These are phyloP conservation scores for Lasiosphaeris hirsuta DNA, from an alignment of 495 filamentous ascomycete species.

Conservation along the genomic window DNA sequence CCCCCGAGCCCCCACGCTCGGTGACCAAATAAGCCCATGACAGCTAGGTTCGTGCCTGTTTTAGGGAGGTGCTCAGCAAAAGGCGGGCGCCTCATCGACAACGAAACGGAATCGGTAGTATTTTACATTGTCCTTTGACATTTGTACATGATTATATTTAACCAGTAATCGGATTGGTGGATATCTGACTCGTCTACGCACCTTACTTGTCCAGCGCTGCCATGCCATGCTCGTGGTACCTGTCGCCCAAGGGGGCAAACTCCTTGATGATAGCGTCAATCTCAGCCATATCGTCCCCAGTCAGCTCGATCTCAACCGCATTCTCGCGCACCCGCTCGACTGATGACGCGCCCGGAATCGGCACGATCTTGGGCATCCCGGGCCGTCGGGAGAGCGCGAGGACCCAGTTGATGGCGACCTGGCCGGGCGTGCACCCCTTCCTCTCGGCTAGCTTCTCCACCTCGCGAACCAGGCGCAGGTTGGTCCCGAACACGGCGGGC, in stretches of 20 bases:
- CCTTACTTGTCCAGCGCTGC: constrained; percentile 12
- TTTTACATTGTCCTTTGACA: neutral
- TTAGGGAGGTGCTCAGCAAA: too few species aligned
- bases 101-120: too few species aligned
- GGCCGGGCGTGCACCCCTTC: constrained; percentile 68
- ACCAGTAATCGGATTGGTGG: neutral
- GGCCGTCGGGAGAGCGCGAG: constrained; percentile 48
- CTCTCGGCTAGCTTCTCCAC: constrained; percentile 62
- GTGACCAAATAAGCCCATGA: too few species aligned
- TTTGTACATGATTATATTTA: neutral
- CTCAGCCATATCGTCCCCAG: constrained; percentile 45
- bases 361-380: constrained; percentile 69
- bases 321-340: constrained; percentile 51
- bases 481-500: constrained; percentile 65
- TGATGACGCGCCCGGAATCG: constrained; percentile 71
- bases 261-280: constrained; percentile 43
- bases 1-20: too few species aligned
- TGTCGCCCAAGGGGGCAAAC: constrained; percentile 37
- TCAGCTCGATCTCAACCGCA: constrained; percentile 40
- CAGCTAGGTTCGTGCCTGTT: too few species aligned
- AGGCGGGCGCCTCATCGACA: too few species aligned
- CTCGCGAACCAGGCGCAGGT: constrained; percentile 67
- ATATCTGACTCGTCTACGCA: neutral
- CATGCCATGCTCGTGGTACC: constrained; percentile 35
- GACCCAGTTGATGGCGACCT: constrained; percentile 78